phyloP scores from a whole-genome alignment of 2,329 filamentous ascomycete species.

The Exophiala xenobiotica region DNA sequence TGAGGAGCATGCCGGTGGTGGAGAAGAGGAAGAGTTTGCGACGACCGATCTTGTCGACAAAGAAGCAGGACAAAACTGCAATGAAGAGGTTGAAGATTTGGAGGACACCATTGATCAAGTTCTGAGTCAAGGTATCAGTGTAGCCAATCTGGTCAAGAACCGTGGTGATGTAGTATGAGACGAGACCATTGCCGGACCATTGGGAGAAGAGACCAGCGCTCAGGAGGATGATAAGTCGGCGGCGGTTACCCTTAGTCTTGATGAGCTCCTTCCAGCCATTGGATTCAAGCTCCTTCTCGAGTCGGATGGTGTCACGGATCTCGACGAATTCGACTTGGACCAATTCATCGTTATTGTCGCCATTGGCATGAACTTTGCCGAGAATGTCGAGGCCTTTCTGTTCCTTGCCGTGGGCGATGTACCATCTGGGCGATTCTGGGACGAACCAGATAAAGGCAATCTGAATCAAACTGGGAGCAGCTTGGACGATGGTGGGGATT shows the following conservation, averaged over 20 bases:
- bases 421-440: conserved; percentile 66
- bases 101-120: conserved; percentile 43
- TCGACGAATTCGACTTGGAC: conserved; percentile 67
- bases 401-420: conserved; percentile 40
- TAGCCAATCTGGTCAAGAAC: conserved; percentile 42
- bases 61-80: conserved; percentile 40
- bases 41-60: conserved; percentile 45
- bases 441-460: conserved; percentile 61
- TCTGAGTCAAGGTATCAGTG: conserved; percentile 39
- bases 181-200: conserved; percentile 54
- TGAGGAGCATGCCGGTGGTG: conserved; percentile 45
- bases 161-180: conserved; percentile 42
- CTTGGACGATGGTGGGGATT: conserved; percentile 66
- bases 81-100: conserved; percentile 43
- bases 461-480: conserved; percentile 58
- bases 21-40: conserved; percentile 46
- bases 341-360: conserved; percentile 43
- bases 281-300: conserved; percentile 52
- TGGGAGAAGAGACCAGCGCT: conserved; percentile 58
- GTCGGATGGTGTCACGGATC: conserved; percentile 62
- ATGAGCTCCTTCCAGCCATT: conserved; percentile 63
- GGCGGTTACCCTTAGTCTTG: conserved; percentile 57
- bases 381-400: conserved; percentile 34
- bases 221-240: conserved; percentile 42
- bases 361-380: conserved; percentile 43